Conservation (phyloP, 345 rosid genomes). For the Bruguiera parviflora region DNA sequence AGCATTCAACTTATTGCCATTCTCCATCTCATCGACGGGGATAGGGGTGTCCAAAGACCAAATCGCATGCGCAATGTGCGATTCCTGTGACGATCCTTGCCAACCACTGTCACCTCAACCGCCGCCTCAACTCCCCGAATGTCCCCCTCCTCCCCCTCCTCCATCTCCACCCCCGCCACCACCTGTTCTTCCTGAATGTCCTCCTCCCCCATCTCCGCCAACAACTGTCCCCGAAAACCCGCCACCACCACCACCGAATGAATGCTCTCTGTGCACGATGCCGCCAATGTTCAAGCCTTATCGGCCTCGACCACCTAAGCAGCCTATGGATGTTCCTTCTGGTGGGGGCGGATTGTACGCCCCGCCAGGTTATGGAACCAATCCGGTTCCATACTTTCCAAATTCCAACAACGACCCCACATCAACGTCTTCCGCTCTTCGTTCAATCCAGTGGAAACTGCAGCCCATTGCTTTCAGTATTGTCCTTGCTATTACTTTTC, state of each 20-base stretch:
- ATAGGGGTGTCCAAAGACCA: slow-evolving; percentile 5
- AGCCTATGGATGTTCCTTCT: not conserved
- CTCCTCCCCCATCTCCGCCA: slow-evolving; percentile 15
- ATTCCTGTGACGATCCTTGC: slow-evolving; percentile 16
- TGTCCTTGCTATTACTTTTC: not conserved
- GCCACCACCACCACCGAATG: slow-evolving; percentile 11
- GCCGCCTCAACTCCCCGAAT: slow-evolving; percentile 5
- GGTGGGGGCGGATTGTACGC: not conserved
- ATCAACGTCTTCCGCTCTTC: not conserved
- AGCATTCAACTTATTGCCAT: not conserved
- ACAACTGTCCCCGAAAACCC: slow-evolving; percentile 6
- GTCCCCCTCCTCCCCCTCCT: slow-evolving; percentile 15
- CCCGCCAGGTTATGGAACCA: slow-evolving; percentile 12
- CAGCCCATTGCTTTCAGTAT: not conserved
- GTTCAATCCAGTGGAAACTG: not conserved
- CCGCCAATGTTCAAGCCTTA: not conserved
- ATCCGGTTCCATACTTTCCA: slow-evolving; percentile 7
- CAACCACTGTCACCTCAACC: not conserved
- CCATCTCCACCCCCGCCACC: slow-evolving; percentile 7
- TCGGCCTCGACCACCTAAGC: not conserved
- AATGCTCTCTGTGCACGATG: not conserved
- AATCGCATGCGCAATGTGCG: slow-evolving; percentile 14
- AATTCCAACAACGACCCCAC: not conserved
- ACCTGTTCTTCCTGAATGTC: slow-evolving; percentile 9
- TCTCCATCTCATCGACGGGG: not conserved